Percentiles rank a stretch among this genome's conserved stretches.
phyloP scores from a whole-genome alignment of 805 yeast genomes.

The Yamadazyma akitaensis region DNA sequence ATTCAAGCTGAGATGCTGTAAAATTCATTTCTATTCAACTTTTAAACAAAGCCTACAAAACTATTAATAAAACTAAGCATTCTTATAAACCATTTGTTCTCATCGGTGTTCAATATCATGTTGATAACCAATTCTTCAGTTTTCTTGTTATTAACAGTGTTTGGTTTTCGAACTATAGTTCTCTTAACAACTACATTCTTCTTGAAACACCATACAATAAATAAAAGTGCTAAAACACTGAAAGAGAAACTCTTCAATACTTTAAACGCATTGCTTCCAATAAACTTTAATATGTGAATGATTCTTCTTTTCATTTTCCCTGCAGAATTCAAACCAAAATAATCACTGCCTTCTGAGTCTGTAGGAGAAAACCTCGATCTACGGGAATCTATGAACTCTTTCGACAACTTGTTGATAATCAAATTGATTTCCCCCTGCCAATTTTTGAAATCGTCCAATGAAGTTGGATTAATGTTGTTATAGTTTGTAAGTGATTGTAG shows the following conservation, averaged over 20 bases:
- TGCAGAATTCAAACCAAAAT: slow-evolving; percentile 16
- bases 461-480: slow-evolving; percentile 10
- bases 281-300: slow-evolving; percentile 20
- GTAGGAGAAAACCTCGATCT: slow-evolving; percentile 5
- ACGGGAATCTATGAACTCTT: slow-evolving; percentile 29
- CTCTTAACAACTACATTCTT: slow-evolving; percentile 36
- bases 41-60: slow-evolving; percentile 39
- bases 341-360: slow-evolving; percentile 16
- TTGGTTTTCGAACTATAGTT: slow-evolving; percentile 36
- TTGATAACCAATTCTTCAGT: slow-evolving; percentile 41
- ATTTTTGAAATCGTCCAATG: slow-evolving; percentile 39
- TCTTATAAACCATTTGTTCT: slow-evolving; percentile 44
- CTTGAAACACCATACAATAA: slow-evolving; percentile 41
- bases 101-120: slow-evolving; percentile 40
- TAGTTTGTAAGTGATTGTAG: slow-evolving; percentile 15
- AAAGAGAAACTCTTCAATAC: slow-evolving; percentile 33
- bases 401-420: slow-evolving; percentile 42
- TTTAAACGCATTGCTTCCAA: slow-evolving; percentile 27
- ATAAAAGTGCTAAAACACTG: slow-evolving; percentile 34
- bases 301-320: slow-evolving; percentile 22
- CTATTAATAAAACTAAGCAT: slow-evolving; percentile 34
- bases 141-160: slow-evolving; percentile 15
- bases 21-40: neutral
- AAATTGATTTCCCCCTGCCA: slow-evolving; percentile 56
- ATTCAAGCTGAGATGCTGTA: slow-evolving; percentile 1